phyloP scores from a whole-genome alignment of 805 yeast species.

The Suhomyces canberraensis region DNA sequence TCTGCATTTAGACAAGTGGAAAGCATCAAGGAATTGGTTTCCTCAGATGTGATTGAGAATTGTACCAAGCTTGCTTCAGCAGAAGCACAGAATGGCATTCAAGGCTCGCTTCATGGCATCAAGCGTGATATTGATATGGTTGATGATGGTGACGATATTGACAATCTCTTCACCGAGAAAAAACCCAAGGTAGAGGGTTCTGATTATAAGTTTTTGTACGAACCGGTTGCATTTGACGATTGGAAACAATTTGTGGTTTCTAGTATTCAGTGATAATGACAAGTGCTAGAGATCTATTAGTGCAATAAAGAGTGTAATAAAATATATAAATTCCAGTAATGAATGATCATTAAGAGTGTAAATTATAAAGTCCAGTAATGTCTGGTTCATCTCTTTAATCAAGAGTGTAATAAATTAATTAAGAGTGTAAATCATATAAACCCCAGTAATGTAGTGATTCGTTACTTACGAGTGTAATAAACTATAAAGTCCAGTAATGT shows the following conservation, averaged over 20 bases:
- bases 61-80: slow-evolving; percentile 3
- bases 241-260: slow-evolving; percentile 30
- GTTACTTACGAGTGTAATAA: too few relatives aligned
- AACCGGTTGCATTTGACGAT: slow-evolving; percentile 34
- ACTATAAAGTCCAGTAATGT: too few relatives aligned
- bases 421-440: too few relatives aligned
- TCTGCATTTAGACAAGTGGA: slow-evolving; percentile 47
- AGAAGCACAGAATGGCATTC: not conserved
- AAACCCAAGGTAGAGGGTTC: slow-evolving; percentile 22
- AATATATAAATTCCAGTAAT: too few relatives aligned
- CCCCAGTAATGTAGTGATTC: too few relatives aligned
- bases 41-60: slow-evolving; percentile 13
- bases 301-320: too few relatives aligned
- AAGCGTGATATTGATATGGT: slow-evolving; percentile 22
- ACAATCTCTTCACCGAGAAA: slow-evolving; percentile 36
- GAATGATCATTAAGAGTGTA: too few relatives aligned
- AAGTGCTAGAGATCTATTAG: not conserved
- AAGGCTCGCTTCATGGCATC: slow-evolving; percentile 10
- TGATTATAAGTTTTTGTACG: slow-evolving; percentile 21
- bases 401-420: too few relatives aligned
- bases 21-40: slow-evolving; percentile 31
- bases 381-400: too few relatives aligned
- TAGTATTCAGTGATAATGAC: slow-evolving; percentile 10
- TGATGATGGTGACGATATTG: slow-evolving; percentile 30
- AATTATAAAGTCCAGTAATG: too few relatives aligned